Evolutionary conservation across 1,284 basidiomycete genomes (phyloP).

Genomic region (Gymnopus androsaceus): DNA sequence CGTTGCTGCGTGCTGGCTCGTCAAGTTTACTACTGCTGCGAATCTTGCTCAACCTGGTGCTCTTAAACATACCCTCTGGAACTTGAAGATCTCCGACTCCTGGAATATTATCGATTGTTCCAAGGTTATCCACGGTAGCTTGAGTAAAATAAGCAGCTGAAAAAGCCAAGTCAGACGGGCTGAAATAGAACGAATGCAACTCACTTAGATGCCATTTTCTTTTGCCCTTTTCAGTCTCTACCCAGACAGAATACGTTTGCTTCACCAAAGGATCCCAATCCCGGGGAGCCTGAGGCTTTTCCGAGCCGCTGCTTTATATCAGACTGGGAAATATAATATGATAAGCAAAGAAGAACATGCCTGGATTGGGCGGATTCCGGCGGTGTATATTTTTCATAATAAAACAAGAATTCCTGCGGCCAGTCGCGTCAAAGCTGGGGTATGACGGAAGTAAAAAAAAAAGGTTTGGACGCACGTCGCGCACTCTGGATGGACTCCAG

Average conservation of each 20-base stretch:
- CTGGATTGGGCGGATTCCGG: conserved; percentile 32
- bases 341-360: background rate
- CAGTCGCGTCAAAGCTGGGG: conserved; percentile 8
- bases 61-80: conserved; percentile 63
- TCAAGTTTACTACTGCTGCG: conserved; percentile 37
- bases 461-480: conserved; percentile 57
- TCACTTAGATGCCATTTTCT: conserved; percentile 80
- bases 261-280: conserved; percentile 76
- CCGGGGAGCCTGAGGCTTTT: conserved; percentile 50
- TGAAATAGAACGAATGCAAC: no score
- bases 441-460: conserved; percentile 8
- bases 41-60: conserved; percentile 56
- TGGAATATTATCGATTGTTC: conserved; percentile 63
- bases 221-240: conserved; percentile 58
- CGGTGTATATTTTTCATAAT: conserved; percentile 70
- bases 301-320: conserved; percentile 6
- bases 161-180: no score
- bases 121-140: conserved; percentile 62
- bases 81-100: conserved; percentile 54
- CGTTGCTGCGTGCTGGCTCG: conserved; percentile 23
- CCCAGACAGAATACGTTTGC: conserved; percentile 78
- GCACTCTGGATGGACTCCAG: conserved; percentile 77
- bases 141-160: conserved; percentile 79
- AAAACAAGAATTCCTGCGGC: conserved; percentile 75
- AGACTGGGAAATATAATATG: no score